A percentile compares a stretch with the other conserved stretches of the same genome.
These are phyloP conservation scores for Cotoneaster glaucophyllus DNA, from an alignment of 306 rosid genomes.

Conservation along the genomic window DNA sequence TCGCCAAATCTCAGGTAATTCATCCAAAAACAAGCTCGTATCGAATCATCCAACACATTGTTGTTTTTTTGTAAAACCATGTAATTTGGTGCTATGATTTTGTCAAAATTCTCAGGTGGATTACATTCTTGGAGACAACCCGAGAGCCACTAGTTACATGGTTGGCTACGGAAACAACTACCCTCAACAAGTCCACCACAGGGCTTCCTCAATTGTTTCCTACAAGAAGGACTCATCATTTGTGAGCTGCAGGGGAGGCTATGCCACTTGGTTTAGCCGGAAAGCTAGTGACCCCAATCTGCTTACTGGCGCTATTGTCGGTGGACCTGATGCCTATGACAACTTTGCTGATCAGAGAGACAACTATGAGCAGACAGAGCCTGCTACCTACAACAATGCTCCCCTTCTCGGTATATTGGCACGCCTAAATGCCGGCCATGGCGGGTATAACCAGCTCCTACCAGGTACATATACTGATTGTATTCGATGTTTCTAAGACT, in stretches of 20 bases:
- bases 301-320: slow-evolving; percentile 84
- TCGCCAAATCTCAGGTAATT: slow-evolving; percentile 77
- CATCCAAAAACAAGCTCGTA: background rate
- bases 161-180: slow-evolving; percentile 88
- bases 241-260: slow-evolving; percentile 86
- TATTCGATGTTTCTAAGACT: background rate
- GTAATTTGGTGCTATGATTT: background rate
- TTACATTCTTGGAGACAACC: slow-evolving; percentile 93
- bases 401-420: slow-evolving; percentile 88
- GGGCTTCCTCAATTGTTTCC: slow-evolving; percentile 93
- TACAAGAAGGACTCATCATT: slow-evolving; percentile 63
- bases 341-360: slow-evolving; percentile 94
- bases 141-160: slow-evolving; percentile 92
- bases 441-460: slow-evolving; percentile 75
- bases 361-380: slow-evolving; percentile 93
- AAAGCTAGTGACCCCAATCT: slow-evolving; percentile 77
- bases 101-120: slow-evolving; percentile 55
- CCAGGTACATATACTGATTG: slow-evolving; percentile 51
- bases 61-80: background rate
- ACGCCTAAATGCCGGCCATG: slow-evolving; percentile 56
- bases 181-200: slow-evolving; percentile 85
- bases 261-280: slow-evolving; percentile 79
- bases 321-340: slow-evolving; percentile 98
- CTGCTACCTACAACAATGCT: slow-evolving; percentile 99
- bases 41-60: background rate